A percentile compares a stretch with the other conserved stretches of the same genome.
phyloP scores from a whole-genome alignment of 2,329 filamentous ascomycete genomes.

The Ophiostoma sp. region DNA sequence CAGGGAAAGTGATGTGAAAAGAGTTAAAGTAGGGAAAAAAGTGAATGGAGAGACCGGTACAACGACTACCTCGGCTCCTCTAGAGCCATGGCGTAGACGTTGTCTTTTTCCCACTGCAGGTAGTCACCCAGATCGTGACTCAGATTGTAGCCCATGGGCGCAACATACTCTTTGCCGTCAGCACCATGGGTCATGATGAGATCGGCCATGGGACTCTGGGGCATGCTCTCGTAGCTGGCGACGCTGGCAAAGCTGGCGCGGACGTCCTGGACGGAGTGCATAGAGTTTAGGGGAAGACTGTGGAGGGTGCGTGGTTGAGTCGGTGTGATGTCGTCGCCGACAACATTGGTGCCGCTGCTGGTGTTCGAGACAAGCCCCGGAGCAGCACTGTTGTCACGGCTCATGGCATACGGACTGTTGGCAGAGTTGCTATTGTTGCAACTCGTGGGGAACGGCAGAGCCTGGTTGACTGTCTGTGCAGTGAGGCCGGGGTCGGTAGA shows the following conservation, averaged over 20 bases:
- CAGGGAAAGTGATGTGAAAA: too few species aligned
- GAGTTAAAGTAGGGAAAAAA: background rate
- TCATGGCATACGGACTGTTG: constrained; percentile 26
- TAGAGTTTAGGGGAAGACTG: background rate
- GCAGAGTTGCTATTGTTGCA: constrained; percentile 24
- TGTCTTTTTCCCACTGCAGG: constrained; percentile 57
- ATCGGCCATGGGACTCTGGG: constrained; percentile 53
- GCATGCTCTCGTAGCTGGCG: constrained; percentile 47
- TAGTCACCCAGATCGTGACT: constrained; percentile 61
- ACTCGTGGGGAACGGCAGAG: constrained; percentile 20
- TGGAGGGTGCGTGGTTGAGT: background rate
- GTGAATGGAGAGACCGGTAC: background rate
- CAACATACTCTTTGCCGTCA: constrained; percentile 43
- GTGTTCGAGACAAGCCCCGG: background rate
- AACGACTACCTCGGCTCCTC: background rate
- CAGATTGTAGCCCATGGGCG: constrained; percentile 63
- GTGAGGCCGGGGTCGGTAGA: background rate
- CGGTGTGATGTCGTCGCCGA: background rate
- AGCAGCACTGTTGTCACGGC: background rate
- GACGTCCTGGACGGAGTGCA: background rate
- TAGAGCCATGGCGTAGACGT: constrained; percentile 42
- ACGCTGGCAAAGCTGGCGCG: constrained; percentile 28
- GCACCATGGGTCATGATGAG: constrained; percentile 45
- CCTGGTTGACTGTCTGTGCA: constrained; percentile 12
- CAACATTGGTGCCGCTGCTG: background rate